A percentile compares a stretch with the other conserved stretches of the same genome.
Conservation (phyloP, 2,329 filamentous ascomycete genomes). For the Sporothrix protearum region DNA sequence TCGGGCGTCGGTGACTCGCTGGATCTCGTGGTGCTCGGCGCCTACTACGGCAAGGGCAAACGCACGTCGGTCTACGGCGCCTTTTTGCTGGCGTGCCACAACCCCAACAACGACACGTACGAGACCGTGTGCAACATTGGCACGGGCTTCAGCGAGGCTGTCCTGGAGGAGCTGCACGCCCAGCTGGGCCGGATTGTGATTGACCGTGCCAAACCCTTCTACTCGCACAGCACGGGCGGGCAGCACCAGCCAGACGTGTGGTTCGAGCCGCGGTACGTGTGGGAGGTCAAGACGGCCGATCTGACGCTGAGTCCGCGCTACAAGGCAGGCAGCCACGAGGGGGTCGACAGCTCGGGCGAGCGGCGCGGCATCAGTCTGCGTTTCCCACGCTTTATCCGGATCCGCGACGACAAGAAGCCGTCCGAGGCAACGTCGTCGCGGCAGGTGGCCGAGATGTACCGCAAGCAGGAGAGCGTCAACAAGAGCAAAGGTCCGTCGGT, state of each 20-base stretch:
- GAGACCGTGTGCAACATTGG: slow-evolving; percentile 98
- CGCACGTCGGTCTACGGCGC: slow-evolving; percentile 93
- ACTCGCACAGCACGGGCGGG: slow-evolving; percentile 74
- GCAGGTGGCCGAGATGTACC: slow-evolving; percentile 95
- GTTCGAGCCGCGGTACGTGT: slow-evolving; percentile 92
- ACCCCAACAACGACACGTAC: slow-evolving; percentile 72
- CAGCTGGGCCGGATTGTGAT: slow-evolving; percentile 75
- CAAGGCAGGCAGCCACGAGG: slow-evolving; percentile 81
- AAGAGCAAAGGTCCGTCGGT: slow-evolving; percentile 83
- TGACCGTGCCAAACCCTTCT: slow-evolving; percentile 90
- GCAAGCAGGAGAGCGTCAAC: slow-evolving; percentile 83
- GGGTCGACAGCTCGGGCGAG: slow-evolving; percentile 62
- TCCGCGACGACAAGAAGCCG: slow-evolving; percentile 92
- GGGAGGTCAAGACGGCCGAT: slow-evolving; percentile 97
- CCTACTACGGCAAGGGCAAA: slow-evolving; percentile 92
- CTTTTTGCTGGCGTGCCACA: slow-evolving; percentile 93
- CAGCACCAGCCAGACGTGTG: slow-evolving; percentile 98
- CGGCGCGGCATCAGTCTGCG: slow-evolving; percentile 75
- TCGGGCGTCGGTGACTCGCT: slow-evolving; percentile 90
- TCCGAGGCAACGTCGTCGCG: slow-evolving; percentile 80
- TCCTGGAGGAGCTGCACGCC: slow-evolving; percentile 80
- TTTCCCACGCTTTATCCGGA: slow-evolving; percentile 89
- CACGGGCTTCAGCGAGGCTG: slow-evolving; percentile 91
- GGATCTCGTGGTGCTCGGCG: slow-evolving; percentile 91
- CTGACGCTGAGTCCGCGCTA: slow-evolving; percentile 89